Conservation (phyloP, 768 basidiomycete species). For the Leccinellum albellum region DNA sequence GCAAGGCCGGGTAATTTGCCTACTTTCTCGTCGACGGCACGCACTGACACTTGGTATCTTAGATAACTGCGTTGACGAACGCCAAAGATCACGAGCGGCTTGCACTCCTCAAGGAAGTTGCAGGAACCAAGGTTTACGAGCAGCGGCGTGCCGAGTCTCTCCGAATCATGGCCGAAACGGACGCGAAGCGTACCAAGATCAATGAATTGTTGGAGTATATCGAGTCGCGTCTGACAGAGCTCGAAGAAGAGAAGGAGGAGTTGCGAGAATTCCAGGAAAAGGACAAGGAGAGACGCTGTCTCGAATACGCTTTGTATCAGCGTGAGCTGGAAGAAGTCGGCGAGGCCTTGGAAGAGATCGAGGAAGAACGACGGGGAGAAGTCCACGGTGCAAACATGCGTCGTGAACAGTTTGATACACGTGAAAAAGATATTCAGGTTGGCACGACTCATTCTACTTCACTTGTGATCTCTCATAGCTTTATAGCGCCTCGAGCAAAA, state of each 20-base stretch:
- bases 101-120: conserved; percentile 94
- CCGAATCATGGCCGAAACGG: conserved; percentile 97
- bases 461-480: neutral
- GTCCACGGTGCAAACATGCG: conserved; percentile 81
- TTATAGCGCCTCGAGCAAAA: conserved; percentile 69
- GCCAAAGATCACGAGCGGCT: conserved; percentile 95
- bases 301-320: conserved; percentile 93
- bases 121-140: conserved; percentile 97
- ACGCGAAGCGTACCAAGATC: conserved; percentile 88
- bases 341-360: conserved; percentile 79
- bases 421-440: conserved; percentile 85
- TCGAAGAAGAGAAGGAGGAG: conserved; percentile 98
- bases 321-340: conserved; percentile 87
- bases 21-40: neutral
- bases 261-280: conserved; percentile 95
- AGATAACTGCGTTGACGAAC: conserved; percentile 96
- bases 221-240: conserved; percentile 81
- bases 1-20: conserved; percentile 79
- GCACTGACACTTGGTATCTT: conserved; percentile 5
- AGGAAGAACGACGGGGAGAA: conserved; percentile 77
- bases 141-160: conserved; percentile 87
- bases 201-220: conserved; percentile 87
- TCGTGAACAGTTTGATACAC: conserved; percentile 73
- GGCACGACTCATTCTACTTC: conserved; percentile 11
- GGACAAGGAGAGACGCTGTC: conserved; percentile 88